A percentile compares a stretch with the other conserved stretches of the same genome.
Conservation (phyloP, 768 basidiomycete species). For the Tricholoma sp. region DNA sequence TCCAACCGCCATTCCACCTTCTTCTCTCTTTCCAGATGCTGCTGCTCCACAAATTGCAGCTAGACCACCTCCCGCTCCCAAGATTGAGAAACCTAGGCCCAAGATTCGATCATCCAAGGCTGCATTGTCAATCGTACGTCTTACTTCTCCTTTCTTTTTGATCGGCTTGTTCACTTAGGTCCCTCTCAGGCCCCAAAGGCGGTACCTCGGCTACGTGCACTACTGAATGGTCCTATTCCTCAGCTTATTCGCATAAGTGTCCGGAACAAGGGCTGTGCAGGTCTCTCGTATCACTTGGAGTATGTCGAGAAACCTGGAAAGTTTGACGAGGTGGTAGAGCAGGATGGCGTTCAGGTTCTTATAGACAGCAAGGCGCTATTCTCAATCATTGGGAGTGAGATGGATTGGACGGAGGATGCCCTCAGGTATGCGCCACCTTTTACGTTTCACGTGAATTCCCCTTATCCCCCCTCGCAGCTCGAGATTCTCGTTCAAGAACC, state of each 20-base stretch:
- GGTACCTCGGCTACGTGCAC: conserved; percentile 61
- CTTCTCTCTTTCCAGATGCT: conserved; percentile 49
- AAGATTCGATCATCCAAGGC: conserved; percentile 70
- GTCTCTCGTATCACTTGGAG: conserved; percentile 81
- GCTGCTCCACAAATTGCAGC: conserved; percentile 69
- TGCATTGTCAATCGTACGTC: conserved; percentile 65
- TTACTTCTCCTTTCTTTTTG: conserved; percentile 1
- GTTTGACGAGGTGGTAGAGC: conserved; percentile 96
- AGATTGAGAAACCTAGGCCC: conserved; percentile 57
- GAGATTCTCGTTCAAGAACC: conserved; percentile 83
- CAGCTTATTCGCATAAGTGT: conserved; percentile 94
- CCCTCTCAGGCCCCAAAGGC: conserved; percentile 69
- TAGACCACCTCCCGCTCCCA: conserved; percentile 66
- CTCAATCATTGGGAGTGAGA: conserved; percentile 96
- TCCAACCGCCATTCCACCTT: conserved; percentile 45
- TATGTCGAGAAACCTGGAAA: conserved; percentile 87
- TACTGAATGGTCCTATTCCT: conserved; percentile 80
- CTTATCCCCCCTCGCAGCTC: conserved; percentile 38
- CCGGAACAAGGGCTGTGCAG: conserved; percentile 96
- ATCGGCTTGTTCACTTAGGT: conserved; percentile 4
- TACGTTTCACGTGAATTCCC: not conserved
- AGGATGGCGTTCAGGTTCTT: conserved; percentile 89
- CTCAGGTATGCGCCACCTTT: conserved; percentile 52
- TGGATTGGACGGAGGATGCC: conserved; percentile 96
- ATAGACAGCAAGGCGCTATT: conserved; percentile 97